Conservation (phyloP, 148 eudicot species). For the Vaccinium darrowii region DNA sequence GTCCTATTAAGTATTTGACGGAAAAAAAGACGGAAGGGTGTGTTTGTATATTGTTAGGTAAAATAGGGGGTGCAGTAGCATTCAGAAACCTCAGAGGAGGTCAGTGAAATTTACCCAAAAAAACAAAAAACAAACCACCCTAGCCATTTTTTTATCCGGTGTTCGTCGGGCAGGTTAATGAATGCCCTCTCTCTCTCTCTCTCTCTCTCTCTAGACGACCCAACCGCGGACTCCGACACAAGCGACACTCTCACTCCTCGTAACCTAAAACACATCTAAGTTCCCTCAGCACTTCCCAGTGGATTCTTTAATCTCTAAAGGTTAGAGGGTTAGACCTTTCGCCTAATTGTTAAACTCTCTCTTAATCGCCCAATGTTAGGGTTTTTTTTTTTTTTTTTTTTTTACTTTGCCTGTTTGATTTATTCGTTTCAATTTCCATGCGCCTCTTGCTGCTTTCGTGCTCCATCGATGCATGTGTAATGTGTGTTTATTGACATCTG, state of each 20-base stretch:
- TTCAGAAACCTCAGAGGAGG: too few species aligned
- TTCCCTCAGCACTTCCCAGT: not conserved
- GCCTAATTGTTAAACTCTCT: not conserved
- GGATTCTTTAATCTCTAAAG: slow-evolving; percentile 8
- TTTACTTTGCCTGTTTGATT: not conserved
- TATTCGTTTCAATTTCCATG: not conserved
- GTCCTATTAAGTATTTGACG: too few species aligned
- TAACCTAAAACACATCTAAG: not conserved
- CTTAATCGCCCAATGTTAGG: not conserved
- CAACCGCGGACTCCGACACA: not conserved
- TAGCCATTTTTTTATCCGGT: not conserved
- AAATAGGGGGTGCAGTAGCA: too few species aligned
- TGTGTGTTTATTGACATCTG: not conserved
- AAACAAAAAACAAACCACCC: too few species aligned
- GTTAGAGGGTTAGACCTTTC: slow-evolving; percentile 13
- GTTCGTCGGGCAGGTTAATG: not conserved
- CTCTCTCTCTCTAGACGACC: not conserved
- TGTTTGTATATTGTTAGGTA: too few species aligned
- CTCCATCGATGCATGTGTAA: not conserved
- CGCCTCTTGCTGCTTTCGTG: not conserved
- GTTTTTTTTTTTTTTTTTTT: not conserved
- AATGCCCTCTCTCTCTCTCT: not conserved
- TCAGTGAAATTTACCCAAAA: too few species aligned
- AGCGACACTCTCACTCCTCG: not conserved
- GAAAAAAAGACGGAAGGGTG: too few species aligned